These are phyloP conservation scores for Aspergillus homomorphus DNA, from an alignment of 495 filamentous ascomycete species.

Conservation along the genomic window DNA sequence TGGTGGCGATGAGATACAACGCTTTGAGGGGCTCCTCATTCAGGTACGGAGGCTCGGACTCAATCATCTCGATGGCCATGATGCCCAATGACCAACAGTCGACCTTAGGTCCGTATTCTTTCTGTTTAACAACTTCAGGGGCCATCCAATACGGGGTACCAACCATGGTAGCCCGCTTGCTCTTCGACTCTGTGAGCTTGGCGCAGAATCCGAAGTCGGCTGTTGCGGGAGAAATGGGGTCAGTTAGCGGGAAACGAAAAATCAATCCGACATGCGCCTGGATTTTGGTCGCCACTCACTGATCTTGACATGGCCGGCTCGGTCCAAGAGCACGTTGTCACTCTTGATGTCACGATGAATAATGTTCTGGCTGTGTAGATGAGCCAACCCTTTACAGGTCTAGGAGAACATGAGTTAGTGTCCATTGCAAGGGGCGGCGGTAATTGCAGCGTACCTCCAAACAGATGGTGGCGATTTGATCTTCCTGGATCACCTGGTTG, in stretches of 20 bases:
- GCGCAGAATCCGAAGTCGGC: slow-evolving; percentile 99
- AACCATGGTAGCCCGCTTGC: slow-evolving; percentile 97
- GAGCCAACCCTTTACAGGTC: slow-evolving; percentile 94
- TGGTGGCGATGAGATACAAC: slow-evolving; percentile 94
- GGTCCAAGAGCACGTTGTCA: slow-evolving; percentile 94
- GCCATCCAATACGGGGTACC: slow-evolving; percentile 99
- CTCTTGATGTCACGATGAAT: slow-evolving; percentile 99
- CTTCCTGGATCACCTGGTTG: slow-evolving; percentile 83
- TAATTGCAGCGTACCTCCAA: slow-evolving; percentile 64
- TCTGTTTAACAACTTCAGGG: slow-evolving; percentile 97
- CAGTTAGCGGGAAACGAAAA: neutral
- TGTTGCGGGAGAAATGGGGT: slow-evolving; percentile 28
- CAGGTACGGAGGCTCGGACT: slow-evolving; percentile 94
- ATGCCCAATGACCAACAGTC: slow-evolving; percentile 99
- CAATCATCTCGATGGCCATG: slow-evolving; percentile 99
- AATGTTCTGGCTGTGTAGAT: slow-evolving; percentile 91
- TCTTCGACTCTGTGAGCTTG: slow-evolving; percentile 95
- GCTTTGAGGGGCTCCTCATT: slow-evolving; percentile 97
- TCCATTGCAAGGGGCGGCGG: neutral
- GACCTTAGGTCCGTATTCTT: slow-evolving; percentile 96
- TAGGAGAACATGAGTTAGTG: slow-evolving; percentile 44
- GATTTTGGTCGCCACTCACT: slow-evolving; percentile 63
- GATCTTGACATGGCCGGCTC: slow-evolving; percentile 94
- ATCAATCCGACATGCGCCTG: no score
- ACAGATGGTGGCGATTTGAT: slow-evolving; percentile 97